Evolutionary conservation across 768 basidiomycete genomes (phyloP).

Genomic region (Cyclocybe cylindracea): DNA sequence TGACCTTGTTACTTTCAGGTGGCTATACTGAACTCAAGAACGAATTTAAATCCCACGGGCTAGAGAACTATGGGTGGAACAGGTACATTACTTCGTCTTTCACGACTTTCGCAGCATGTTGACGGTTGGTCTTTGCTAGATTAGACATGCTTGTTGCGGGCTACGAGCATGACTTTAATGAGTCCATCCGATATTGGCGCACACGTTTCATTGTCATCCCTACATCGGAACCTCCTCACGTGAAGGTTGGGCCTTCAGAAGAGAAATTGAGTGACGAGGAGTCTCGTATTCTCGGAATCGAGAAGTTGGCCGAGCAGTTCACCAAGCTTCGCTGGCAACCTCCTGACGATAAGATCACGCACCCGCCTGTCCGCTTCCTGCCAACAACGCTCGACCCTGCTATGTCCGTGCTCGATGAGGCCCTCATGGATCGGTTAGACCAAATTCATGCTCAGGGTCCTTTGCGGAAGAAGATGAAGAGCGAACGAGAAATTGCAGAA

Average conservation of each 20-base stretch:
- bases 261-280: conserved; percentile 87
- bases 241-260: conserved; percentile 58
- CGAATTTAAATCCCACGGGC: conserved; percentile 73
- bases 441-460: conserved; percentile 76
- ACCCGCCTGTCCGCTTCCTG: conserved; percentile 72
- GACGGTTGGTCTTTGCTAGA: conserved; percentile 34
- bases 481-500: conserved; percentile 70
- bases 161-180: conserved; percentile 78
- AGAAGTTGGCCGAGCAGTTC: conserved; percentile 88
- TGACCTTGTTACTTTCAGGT: conserved; percentile 26
- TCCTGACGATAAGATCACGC: conserved; percentile 52
- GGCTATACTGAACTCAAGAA: conserved; percentile 83
- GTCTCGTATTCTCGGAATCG: conserved; percentile 84
- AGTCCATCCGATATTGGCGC: conserved; percentile 89
- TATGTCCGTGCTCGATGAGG: conserved; percentile 75
- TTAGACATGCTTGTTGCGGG: conserved; percentile 85
- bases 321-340: conserved; percentile 80
- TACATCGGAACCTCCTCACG: conserved; percentile 65
- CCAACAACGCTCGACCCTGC: conserved; percentile 86
- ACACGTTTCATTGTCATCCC: conserved; percentile 94
- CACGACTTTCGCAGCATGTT: background rate
- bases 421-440: conserved; percentile 78
- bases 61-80: conserved; percentile 88
- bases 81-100: conserved; percentile 44
- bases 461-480: conserved; percentile 78